phyloP scores from a whole-genome alignment of 257 asterid species.

The Osmanthus fragrans region DNA sequence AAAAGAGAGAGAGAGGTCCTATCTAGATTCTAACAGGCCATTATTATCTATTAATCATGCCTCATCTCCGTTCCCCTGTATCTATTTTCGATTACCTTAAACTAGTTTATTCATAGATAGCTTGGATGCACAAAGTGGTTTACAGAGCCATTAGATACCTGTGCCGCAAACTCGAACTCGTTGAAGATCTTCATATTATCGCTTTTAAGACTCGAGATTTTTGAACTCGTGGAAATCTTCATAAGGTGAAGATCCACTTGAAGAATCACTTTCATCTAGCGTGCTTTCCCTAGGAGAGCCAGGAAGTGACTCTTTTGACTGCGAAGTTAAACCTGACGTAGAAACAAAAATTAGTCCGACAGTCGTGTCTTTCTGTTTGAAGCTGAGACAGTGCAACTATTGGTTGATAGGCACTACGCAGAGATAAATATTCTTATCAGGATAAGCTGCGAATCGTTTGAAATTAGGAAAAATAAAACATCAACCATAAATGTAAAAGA shows the following conservation, averaged over 20 bases:
- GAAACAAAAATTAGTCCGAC: conserved; percentile 16
- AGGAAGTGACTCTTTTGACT: conserved; percentile 73
- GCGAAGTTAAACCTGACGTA: conserved; percentile 59
- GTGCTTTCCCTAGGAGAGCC: conserved; percentile 73
- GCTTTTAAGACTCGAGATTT: background rate
- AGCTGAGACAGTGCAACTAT: background rate
- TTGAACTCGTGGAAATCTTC: conserved; percentile 59
- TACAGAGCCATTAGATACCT: background rate
- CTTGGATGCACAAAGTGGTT: conserved; percentile 2
- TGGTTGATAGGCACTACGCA: background rate
- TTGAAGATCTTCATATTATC: background rate
- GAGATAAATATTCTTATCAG: background rate
- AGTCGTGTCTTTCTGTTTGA: background rate
- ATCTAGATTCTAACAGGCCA: background rate
- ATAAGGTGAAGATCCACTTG: conserved; percentile 84
- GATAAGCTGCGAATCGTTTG: conserved; percentile 1
- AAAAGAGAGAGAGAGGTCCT: conserved; percentile 18
- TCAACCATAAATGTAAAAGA: background rate
- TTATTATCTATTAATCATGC: background rate
- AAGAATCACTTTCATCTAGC: conserved; percentile 81
- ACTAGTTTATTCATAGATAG: conserved; percentile 15
- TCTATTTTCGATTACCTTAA: background rate
- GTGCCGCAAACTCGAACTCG: conserved; percentile 15
- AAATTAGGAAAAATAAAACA: background rate
- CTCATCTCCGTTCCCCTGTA: background rate